Base-by-base conservation (phyloP, 2,329 filamentous ascomycete species). In the Arthrobotrys musiformis region DNA sequence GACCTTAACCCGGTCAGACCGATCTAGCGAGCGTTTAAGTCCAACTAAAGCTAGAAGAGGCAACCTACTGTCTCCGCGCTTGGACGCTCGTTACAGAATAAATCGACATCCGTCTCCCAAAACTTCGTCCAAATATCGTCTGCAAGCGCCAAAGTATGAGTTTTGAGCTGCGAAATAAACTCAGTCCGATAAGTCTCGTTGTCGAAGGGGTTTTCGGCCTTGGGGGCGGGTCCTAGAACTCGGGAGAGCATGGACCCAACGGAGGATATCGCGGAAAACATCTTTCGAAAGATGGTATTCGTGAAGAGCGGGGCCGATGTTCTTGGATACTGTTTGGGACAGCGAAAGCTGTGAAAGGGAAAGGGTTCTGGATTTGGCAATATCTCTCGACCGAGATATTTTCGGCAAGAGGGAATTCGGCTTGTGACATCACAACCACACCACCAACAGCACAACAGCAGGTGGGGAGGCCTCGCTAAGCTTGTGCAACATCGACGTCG, bases 51-150 rank as follows among this genome's bases (percentile, higher is more conserved):
- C 17, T 11, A 17, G 8, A 40, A 54, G 17, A 5, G n/a, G 19
- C 4, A 15, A 44, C 66, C 19, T 37, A 77, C 73, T 0, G 73
- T 77, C 44, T 77, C 73, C 3, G 73, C 50, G 46, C 73, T 70
- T 30, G 73, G 40, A 6, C 73, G 73, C 44, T 70, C 60, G 42
- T 77, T 77, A 46, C 73, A 77, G 52, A 77, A 77, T 19, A 77
- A 42, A 54, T 77, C 66, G 15, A 77, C 52, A 48, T 77, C 73
- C 6, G 66, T 35, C 7, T 77, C 73, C 73, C 73, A 77, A 28
- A 77, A 77, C 4, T 77, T 68, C 37, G 46, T 54, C 73, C 73
- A 77, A 2, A 77, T 77, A 37, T 77, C 66, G 19, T 77, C 73
- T n/a, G 61, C 60, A 3, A 77, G 52, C 30, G 62, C 58, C 4